A percentile compares a stretch with the other conserved stretches of the same genome.
Conservation (phyloP, 2,329 filamentous ascomycete species). For the Alternaria gansuensis region DNA sequence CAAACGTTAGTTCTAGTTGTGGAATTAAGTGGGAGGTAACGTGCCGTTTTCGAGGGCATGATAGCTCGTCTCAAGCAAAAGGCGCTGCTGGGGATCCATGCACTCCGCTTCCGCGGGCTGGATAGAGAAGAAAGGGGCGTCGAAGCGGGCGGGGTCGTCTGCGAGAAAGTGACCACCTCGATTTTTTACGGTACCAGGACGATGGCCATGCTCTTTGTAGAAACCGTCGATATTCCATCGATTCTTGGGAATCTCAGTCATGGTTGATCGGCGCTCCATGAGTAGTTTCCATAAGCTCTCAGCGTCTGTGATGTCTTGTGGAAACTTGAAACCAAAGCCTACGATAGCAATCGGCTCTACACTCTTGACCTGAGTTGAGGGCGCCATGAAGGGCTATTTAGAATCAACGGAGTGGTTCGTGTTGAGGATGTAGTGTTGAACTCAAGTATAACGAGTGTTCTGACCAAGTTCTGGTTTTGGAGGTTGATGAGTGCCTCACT, state of each 20-base stretch:
- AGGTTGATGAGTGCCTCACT: neutral
- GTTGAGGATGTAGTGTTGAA: neutral
- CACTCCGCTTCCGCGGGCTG: constrained; percentile 28
- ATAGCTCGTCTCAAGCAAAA: constrained; percentile 40
- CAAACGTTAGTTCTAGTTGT: neutral
- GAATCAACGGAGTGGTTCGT: neutral
- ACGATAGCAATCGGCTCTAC: constrained; percentile 45
- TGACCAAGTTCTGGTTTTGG: neutral
- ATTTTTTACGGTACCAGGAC: constrained; percentile 21
- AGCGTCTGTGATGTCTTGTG: constrained; percentile 26
- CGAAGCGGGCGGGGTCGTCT: constrained; percentile 31
- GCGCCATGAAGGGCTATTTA: neutral
- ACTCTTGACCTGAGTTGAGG: neutral
- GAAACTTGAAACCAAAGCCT: constrained; percentile 46
- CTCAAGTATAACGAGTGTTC: neutral
- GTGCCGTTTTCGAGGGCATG: constrained; percentile 42
- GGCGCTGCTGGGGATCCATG: constrained; percentile 42
- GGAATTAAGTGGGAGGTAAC: neutral
- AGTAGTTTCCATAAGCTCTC: constrained; percentile 38
- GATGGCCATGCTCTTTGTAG: constrained; percentile 23
- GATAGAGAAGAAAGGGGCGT: constrained; percentile 38
- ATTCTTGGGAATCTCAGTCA: constrained; percentile 29
- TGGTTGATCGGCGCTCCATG: constrained; percentile 21
- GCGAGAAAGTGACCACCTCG: constrained; percentile 33
- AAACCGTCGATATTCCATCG: constrained; percentile 33